Evolutionary conservation across 2,329 filamentous ascomycete genomes (phyloP).

Genomic region (Aspergillus brunneoviolaceus): DNA sequence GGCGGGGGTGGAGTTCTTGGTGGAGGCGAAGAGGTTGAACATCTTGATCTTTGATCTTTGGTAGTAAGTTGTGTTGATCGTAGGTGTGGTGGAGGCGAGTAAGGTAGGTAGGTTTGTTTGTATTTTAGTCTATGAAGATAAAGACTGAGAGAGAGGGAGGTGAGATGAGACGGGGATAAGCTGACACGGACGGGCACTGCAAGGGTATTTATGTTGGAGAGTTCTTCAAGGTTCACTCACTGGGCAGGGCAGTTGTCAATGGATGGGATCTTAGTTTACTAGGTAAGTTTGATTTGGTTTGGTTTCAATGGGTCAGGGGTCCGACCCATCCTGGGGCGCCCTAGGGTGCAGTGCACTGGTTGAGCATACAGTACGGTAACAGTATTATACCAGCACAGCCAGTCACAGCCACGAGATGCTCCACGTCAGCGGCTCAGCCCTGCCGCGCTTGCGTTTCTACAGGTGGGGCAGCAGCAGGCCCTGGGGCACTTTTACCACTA

Average conservation of each 20-base stretch:
- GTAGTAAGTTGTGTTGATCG: too few species aligned
- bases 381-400: background rate
- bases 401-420: slow-evolving; percentile 7
- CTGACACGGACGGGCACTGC: background rate
- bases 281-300: too few species aligned
- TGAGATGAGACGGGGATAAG: background rate
- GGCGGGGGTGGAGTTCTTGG: slow-evolving; percentile 19
- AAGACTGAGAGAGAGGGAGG: too few species aligned
- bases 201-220: slow-evolving; percentile 2
- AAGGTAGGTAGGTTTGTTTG: too few species aligned
- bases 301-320: slow-evolving; percentile 1
- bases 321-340: too few species aligned
- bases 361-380: background rate
- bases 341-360: too few species aligned
- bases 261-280: too few species aligned
- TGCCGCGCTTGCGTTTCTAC: background rate
- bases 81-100: too few species aligned
- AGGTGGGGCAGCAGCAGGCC: background rate
- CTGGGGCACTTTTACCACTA: too few species aligned
- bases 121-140: background rate
- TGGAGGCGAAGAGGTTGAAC: slow-evolving; percentile 30
- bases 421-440: slow-evolving; percentile 10
- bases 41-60: slow-evolving; percentile 10
- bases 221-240: background rate
- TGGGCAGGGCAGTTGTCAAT: too few species aligned